A percentile compares a stretch with the other conserved stretches of the same genome.
Evolutionary conservation across 2,329 filamentous ascomycete genomes (phyloP).

Genomic region (Pseudocercospora fijiensis): DNA sequence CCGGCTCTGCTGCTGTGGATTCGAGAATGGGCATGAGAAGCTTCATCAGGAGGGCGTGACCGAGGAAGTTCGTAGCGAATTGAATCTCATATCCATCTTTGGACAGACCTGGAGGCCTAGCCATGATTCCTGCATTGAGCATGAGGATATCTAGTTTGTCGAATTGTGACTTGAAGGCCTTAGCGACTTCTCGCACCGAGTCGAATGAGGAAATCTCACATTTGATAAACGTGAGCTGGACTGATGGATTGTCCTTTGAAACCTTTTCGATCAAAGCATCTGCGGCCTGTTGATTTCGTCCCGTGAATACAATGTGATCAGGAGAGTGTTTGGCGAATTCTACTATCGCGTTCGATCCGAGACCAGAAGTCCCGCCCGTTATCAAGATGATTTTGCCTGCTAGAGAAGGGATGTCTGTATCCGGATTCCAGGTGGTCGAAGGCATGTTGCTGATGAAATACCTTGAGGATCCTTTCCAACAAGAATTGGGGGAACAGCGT

Average conservation of each 20-base stretch:
- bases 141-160: constrained; percentile 45
- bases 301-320: constrained; percentile 48
- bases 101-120: constrained; percentile 32
- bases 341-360: constrained; percentile 49
- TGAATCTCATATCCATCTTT: constrained; percentile 42
- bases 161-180: constrained; percentile 29
- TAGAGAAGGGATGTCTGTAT: constrained; percentile 39
- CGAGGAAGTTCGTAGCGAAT: constrained; percentile 38
- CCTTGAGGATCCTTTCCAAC: no score
- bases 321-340: constrained; percentile 48
- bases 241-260: constrained; percentile 37
- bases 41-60: constrained; percentile 33
- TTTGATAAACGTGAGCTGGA: constrained; percentile 45
- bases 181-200: constrained; percentile 49
- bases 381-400: constrained; percentile 46
- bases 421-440: not conserved
- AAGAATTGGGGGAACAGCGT: not conserved
- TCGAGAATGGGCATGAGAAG: constrained; percentile 39
- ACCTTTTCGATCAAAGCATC: constrained; percentile 44
- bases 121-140: constrained; percentile 46
- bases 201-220: constrained; percentile 54
- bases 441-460: not conserved
- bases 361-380: constrained; percentile 50
- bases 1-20: constrained; percentile 41
- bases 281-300: constrained; percentile 46